Evolutionary conservation across 148 eudicot species (phyloP).

Genomic region (Nyssa sinensis): DNA sequence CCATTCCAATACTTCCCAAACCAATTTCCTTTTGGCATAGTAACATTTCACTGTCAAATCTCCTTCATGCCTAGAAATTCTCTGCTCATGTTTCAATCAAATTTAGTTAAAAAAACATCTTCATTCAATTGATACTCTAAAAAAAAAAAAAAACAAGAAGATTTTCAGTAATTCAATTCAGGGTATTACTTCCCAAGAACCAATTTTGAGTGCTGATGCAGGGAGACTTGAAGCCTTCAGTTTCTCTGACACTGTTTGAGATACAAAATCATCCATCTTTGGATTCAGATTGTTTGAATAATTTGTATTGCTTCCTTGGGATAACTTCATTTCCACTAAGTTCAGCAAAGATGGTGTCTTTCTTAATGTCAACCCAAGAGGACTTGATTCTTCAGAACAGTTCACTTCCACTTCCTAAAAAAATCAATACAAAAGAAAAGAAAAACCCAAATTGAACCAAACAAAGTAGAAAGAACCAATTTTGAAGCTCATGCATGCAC

Average conservation of each 20-base stretch:
- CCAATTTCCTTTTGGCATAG: slow-evolving; percentile 62
- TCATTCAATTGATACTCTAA: not conserved
- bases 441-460: no score
- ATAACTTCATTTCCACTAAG: slow-evolving; percentile 13
- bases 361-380: slow-evolving; percentile 21
- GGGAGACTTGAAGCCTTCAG: slow-evolving; percentile 62
- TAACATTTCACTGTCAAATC: slow-evolving; percentile 65
- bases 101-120: not conserved
- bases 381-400: slow-evolving; percentile 10
- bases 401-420: not conserved
- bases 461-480: not conserved
- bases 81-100: slow-evolving; percentile 27
- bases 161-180: not conserved
- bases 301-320: not conserved
- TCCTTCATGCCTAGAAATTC: slow-evolving; percentile 48
- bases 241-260: not conserved
- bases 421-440: not conserved
- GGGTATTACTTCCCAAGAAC: slow-evolving; percentile 51
- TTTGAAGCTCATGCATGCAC: no score
- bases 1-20: slow-evolving; percentile 72
- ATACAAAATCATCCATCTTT: not conserved
- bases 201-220: slow-evolving; percentile 48
- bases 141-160: not conserved
- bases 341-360: slow-evolving; percentile 28
- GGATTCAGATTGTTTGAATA: not conserved